phyloP scores from a whole-genome alignment of 768 basidiomycete genomes.

The Collybiopsis confluens region DNA sequence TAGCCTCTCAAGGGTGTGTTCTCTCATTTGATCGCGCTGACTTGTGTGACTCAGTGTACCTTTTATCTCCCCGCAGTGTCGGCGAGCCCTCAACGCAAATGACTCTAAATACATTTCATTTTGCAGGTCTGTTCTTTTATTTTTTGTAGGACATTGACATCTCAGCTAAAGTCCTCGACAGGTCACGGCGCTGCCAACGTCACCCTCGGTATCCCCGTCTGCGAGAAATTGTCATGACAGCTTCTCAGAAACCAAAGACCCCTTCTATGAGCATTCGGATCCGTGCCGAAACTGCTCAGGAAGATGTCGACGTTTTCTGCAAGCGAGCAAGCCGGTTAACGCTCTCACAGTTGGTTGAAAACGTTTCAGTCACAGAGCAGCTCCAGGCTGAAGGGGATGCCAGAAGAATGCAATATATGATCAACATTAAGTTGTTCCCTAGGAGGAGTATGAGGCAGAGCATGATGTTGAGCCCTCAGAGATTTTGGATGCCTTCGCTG shows the following conservation, averaged over 20 bases:
- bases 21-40: background rate
- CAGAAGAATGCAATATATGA: slow-evolving; percentile 74
- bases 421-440: slow-evolving; percentile 84
- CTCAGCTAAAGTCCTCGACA: slow-evolving; percentile 24
- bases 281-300: slow-evolving; percentile 41
- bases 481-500: slow-evolving; percentile 66
- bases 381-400: slow-evolving; percentile 62
- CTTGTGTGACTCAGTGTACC: background rate
- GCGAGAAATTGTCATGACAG: slow-evolving; percentile 99
- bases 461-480: slow-evolving; percentile 73
- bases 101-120: slow-evolving; percentile 99
- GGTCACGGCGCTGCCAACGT: slow-evolving; percentile 99
- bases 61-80: slow-evolving; percentile 60
- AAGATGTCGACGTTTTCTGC: slow-evolving; percentile 74
- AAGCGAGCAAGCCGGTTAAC: slow-evolving; percentile 83
- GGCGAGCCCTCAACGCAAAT: slow-evolving; percentile 99
- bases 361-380: slow-evolving; percentile 75
- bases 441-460: slow-evolving; percentile 78
- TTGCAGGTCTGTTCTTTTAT: slow-evolving; percentile 66
- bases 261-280: slow-evolving; percentile 93
- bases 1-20: slow-evolving; percentile 93
- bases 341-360: slow-evolving; percentile 85
- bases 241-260: slow-evolving; percentile 91
- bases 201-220: slow-evolving; percentile 98
- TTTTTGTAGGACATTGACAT: background rate